A percentile compares a stretch with the other conserved stretches of the same genome.
Conservation (phyloP, 208 protist species). For the Naegleria lovaniensis region DNA sequence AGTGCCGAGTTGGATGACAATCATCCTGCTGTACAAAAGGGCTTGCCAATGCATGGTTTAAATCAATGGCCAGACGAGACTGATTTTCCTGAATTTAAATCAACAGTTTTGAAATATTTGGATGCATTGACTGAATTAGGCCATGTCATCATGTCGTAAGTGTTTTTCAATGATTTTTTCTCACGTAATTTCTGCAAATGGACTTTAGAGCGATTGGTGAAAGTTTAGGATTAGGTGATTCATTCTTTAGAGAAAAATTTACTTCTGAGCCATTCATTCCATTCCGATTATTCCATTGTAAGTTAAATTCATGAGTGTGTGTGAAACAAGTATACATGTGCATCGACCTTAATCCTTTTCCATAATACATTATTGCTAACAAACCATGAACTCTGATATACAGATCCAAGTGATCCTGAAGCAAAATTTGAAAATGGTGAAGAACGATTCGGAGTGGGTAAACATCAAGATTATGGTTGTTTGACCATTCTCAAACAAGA, state of each 20-base stretch:
- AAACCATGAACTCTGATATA: no score
- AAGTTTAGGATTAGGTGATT: slow-evolving; percentile 40
- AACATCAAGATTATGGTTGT: slow-evolving; percentile 69
- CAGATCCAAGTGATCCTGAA: slow-evolving; percentile 47
- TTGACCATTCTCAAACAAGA: slow-evolving; percentile 70
- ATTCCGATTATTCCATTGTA: slow-evolving; percentile 67
- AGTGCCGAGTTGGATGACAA: background rate
- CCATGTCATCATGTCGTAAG: background rate
- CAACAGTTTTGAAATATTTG: background rate
- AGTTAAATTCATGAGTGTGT: slow-evolving; percentile 2
- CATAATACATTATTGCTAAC: no score
- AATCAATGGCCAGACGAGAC: slow-evolving; percentile 16
- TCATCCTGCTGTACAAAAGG: background rate
- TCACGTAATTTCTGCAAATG: background rate
- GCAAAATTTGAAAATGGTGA: slow-evolving; percentile 44
- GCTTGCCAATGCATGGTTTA: background rate
- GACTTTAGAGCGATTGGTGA: background rate
- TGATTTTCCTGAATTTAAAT: slow-evolving; percentile 9
- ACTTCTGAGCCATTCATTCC: slow-evolving; percentile 56
- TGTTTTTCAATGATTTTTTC: background rate
- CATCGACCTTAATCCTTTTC: no score
- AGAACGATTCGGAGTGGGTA: slow-evolving; percentile 36
- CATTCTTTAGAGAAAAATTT: slow-evolving; percentile 58
- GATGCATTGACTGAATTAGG: background rate
- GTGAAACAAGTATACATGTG: slow-evolving; percentile 1